These are phyloP conservation scores for Linum tenue DNA, from an alignment of 345 rosid genomes.

Conservation along the genomic window DNA sequence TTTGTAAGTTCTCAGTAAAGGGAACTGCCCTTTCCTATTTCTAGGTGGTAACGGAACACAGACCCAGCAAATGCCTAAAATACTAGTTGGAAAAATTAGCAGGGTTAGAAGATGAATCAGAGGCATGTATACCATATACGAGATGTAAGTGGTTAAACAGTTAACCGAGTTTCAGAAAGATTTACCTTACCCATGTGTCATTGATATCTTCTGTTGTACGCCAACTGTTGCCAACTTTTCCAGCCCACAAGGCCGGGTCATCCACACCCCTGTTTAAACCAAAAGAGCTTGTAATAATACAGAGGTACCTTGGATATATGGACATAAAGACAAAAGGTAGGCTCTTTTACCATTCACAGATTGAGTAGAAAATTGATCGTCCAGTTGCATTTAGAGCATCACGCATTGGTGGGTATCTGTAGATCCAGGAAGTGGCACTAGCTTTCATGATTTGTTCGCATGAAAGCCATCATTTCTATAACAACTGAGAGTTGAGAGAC, in stretches of 20 bases:
- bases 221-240: conserved; percentile 94
- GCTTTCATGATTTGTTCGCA: background rate
- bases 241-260: conserved; percentile 93
- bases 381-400: conserved; percentile 78
- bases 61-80: too few species aligned
- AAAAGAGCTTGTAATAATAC: conserved; percentile 3
- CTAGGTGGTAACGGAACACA: too few species aligned
- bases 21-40: too few species aligned
- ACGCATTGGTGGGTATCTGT: conserved; percentile 93
- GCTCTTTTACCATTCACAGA: conserved; percentile 77
- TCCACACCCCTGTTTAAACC: conserved; percentile 68
- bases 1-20: too few species aligned
- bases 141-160: background rate
- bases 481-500: conserved; percentile 14
- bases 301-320: background rate
- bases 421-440: conserved; percentile 15
- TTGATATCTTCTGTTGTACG: conserved; percentile 90
- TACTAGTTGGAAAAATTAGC: too few species aligned
- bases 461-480: conserved; percentile 1
- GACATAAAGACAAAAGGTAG: background rate
- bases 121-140: background rate
- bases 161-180: conserved; percentile 13
- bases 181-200: conserved; percentile 91
- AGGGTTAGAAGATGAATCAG: too few species aligned
- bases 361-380: conserved; percentile 63